Evolutionary conservation across 73 alveolate genomes (phyloP), one percentile per base, ranked within the genome.

Genomic region (Blepharisma stoltei): DNA sequence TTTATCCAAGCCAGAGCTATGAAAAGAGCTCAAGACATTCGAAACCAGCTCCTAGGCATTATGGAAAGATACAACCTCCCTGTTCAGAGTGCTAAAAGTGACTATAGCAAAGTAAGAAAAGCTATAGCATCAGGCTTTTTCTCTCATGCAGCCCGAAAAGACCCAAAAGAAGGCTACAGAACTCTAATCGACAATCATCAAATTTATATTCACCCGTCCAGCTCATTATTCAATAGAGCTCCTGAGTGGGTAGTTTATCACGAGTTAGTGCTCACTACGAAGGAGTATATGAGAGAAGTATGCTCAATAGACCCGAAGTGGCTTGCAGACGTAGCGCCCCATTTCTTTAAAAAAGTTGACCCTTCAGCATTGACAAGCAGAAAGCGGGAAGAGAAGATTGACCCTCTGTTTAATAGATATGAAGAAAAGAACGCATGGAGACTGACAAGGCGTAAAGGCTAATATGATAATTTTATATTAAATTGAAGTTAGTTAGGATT

Each of bases 381-480:
- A 75, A 96, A 95, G 94, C 92, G 88, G 91, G 86, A 92, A 48
- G 99, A 98, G 88, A 97, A 97, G 79, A 86, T 98, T 47, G 98
- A 96, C 81, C 98, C 99, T 5, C 87, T 92, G 70, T 89, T 86
- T 83, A 96, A 95, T 85, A 97, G 97, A 82, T 94, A 80, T 86
- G 99, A 98, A 83, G 99, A 98, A 82, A 97, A 99, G 6, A 92
- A 97, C 82, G 99, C 99, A n/a, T 97, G 99, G 99, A 94, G 99
- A 76, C 89, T 97, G 49, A 87, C 98, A 9, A 91, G 95, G 82
- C 92, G 99, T 81, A 96, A 90, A 78, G 99, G 99, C 54, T 91
- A 90, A 91, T 43, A 32, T 32, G 41, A 32, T 32, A 32, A 32
- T 32, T 32, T 32, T 32, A 32, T 32, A 32, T 32, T 32, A 32